These are phyloP conservation scores for Phtheirospermum japonicum DNA, from an alignment of 257 asterid species.

Conservation along the genomic window DNA sequence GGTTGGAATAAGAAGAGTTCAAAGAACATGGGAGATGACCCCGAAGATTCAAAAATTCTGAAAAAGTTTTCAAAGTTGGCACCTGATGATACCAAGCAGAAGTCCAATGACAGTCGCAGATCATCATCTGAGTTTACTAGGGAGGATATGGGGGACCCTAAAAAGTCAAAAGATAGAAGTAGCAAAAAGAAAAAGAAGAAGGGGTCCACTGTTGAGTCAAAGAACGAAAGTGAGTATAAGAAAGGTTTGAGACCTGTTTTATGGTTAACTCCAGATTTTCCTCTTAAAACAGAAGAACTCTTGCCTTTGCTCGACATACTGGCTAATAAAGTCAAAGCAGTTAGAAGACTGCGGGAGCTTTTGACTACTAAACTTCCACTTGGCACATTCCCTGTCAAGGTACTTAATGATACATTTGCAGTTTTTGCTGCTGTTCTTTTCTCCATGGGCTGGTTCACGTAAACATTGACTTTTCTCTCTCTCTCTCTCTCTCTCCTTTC, in stretches of 20 bases:
- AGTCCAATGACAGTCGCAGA: slow-evolving; percentile 55
- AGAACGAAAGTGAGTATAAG: slow-evolving; percentile 73
- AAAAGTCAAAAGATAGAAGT: slow-evolving; percentile 74
- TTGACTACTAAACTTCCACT: slow-evolving; percentile 90
- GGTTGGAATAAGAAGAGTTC: slow-evolving; percentile 82
- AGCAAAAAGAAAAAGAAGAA: slow-evolving; percentile 94
- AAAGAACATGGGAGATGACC: slow-evolving; percentile 70
- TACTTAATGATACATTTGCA: slow-evolving; percentile 32
- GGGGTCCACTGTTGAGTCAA: slow-evolving; percentile 43
- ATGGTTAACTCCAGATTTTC: slow-evolving; percentile 99
- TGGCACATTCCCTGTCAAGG: slow-evolving; percentile 98
- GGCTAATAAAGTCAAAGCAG: slow-evolving; percentile 95
- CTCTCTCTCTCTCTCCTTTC: not conserved
- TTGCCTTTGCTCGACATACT: slow-evolving; percentile 95
- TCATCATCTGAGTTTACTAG: slow-evolving; percentile 61
- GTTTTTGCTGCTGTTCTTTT: slow-evolving; percentile 14
- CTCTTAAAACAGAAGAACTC: slow-evolving; percentile 88
- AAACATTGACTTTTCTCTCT: not conserved
- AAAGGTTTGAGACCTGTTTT: slow-evolving; percentile 93
- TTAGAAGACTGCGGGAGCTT: slow-evolving; percentile 94
- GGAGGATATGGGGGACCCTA: slow-evolving; percentile 69
- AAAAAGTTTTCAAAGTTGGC: slow-evolving; percentile 80
- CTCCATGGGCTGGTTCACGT: slow-evolving; percentile 14
- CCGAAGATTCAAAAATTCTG: slow-evolving; percentile 69
- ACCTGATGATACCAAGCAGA: slow-evolving; percentile 69